Evolutionary conservation across 2,329 filamentous ascomycete genomes (phyloP), one percentile per base, ranked within the genome.

Genomic region (Colletotrichum limetticola): DNA sequence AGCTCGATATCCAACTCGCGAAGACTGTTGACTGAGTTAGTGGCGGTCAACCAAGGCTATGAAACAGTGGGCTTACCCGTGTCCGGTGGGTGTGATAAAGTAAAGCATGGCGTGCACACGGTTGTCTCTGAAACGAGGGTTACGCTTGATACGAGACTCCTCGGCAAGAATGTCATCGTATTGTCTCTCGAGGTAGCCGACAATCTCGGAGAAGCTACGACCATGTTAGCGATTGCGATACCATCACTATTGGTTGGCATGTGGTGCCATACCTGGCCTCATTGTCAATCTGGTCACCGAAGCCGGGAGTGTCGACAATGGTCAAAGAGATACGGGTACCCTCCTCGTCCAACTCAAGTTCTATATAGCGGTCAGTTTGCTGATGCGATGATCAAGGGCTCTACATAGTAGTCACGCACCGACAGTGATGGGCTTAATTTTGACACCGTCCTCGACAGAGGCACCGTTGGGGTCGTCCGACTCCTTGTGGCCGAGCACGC

Each of bases 141-240:
- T 99, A 95, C 97, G 97, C 94, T 99, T 99, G 90, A 99, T 99
- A 89, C 97, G 95, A 80, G 97, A 98, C 88, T 99, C 97, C 88
- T 98, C 96, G 75, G 97, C 96, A 79, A 99, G 91, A 89, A 99
- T 98, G 84, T 98, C 95, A 86, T 99, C 97, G 86, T 98, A 98
- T 91, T 99, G 96, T 87, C 96, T 92, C 90, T 99, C 97, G 80
- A 99, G 94, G 86, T 97, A 98, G 78, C 95, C 96, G 78, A 98
- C 95, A 80, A 99, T 99, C 86, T 98, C 97, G 79, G 93, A 93
- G 84, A 99, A 99, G 87, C 95, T 97, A 77, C 68, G 73, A 4
- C 19, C 6, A 3, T 19, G n/a, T 74, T 26, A 72, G 61, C 52
- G 63, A 35, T 6, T 11, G 9, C 12, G 12, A 42, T 42, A n/a